A percentile compares a stretch with the other conserved stretches of the same genome.
phyloP scores from a whole-genome alignment of 2,329 filamentous ascomycete genomes.

The Tolypocladium tundrense region DNA sequence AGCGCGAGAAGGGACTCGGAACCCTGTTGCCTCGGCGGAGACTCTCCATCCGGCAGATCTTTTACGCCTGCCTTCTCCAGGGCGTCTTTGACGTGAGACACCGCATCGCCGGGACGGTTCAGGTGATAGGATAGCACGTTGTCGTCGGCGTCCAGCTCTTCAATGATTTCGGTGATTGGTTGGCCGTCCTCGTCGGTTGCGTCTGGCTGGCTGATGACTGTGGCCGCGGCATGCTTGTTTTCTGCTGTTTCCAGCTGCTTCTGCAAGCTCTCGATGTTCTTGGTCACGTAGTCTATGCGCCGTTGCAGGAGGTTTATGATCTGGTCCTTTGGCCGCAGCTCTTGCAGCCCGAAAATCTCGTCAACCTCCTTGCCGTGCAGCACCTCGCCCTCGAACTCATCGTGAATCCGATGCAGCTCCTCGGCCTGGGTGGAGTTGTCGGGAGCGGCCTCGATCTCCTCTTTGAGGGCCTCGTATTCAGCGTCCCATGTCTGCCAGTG shows the following conservation, averaged over 20 bases:
- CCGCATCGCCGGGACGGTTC: constrained; percentile 56
- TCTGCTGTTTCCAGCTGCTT: constrained; percentile 62
- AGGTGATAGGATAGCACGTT: constrained; percentile 65
- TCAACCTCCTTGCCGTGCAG: constrained; percentile 47
- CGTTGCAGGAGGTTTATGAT: constrained; percentile 54
- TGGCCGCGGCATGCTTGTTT: constrained; percentile 55
- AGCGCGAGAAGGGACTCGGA: background rate
- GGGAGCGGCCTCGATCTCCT: constrained; percentile 57
- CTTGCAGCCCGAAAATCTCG: constrained; percentile 29
- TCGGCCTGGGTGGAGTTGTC: constrained; percentile 30
- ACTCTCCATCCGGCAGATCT: constrained; percentile 21
- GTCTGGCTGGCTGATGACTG: constrained; percentile 49
- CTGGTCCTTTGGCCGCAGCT: constrained; percentile 22
- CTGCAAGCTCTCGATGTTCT: constrained; percentile 66
- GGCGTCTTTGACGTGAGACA: constrained; percentile 59
- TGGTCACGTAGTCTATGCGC: constrained; percentile 79
- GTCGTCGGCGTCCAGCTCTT: constrained; percentile 83
- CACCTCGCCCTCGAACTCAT: constrained; percentile 51
- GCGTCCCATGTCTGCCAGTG: constrained; percentile 89
- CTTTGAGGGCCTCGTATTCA: constrained; percentile 82
- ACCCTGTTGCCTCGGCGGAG: background rate
- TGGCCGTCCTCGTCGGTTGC: constrained; percentile 57
- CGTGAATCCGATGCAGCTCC: constrained; percentile 47
- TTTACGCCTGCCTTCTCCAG: constrained; percentile 67
- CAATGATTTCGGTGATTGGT: constrained; percentile 81